Evolutionary conservation across 768 basidiomycete species (phyloP).

Genomic region (Lyophyllum semitale): DNA sequence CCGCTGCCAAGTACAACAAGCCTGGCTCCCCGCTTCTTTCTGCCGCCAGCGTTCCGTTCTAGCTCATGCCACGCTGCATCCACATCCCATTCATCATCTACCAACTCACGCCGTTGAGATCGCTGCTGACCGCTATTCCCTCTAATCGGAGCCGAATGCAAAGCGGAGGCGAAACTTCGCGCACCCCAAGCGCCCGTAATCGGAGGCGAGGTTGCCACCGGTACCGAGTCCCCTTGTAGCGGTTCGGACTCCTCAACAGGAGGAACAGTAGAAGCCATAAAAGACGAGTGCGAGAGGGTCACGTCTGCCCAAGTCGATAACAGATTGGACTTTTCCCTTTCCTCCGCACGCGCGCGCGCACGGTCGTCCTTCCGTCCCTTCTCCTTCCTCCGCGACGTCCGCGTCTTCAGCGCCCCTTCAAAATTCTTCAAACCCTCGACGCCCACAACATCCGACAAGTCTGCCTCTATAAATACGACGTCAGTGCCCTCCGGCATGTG

Average conservation of each 20-base stretch:
- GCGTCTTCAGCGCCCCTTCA: constrained; percentile 77
- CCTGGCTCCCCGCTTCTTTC: constrained; percentile 63
- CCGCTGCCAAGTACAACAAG: constrained; percentile 76
- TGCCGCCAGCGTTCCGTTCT: constrained; percentile 55
- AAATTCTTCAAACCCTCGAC: constrained; percentile 77
- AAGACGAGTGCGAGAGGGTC: constrained; percentile 16
- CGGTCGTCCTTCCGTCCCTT: constrained; percentile 86
- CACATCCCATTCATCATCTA: constrained; percentile 73
- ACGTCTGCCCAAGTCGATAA: constrained; percentile 15
- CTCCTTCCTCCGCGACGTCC: constrained; percentile 74
- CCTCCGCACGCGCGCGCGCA: constrained; percentile 78
- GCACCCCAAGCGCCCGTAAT: constrained; percentile 72
- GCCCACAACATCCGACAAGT: constrained; percentile 79
- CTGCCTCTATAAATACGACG: constrained; percentile 91
- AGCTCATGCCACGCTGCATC: constrained; percentile 83
- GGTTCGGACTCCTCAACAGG: constrained; percentile 25
- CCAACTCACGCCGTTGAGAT: constrained; percentile 31
- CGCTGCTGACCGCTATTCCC: constrained; percentile 25
- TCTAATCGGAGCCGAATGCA: constrained; percentile 49
- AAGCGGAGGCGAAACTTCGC: constrained; percentile 80
- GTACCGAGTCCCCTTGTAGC: constrained; percentile 22
- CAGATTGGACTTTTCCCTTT: constrained; percentile 46
- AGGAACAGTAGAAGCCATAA: constrained; percentile 20
- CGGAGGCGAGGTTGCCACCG: constrained; percentile 17
- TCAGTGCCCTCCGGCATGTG: constrained; percentile 92